Evolutionary conservation across 345 rosid genomes (phyloP).

Genomic region (Camelina laxa): DNA sequence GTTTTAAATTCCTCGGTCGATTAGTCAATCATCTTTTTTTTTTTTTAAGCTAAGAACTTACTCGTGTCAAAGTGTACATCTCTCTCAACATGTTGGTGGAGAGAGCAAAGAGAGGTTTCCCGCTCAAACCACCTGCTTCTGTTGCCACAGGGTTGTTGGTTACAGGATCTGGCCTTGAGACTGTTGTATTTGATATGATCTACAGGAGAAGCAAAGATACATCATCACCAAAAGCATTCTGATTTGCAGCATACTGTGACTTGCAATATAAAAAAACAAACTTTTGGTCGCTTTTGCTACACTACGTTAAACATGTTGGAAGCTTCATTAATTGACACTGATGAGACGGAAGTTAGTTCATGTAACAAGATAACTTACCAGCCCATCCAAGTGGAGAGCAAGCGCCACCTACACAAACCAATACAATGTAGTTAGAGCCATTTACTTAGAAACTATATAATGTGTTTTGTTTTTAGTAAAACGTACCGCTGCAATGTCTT

Average conservation of each 20-base stretch:
- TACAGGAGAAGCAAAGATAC: constrained; percentile 38
- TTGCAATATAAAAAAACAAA: not conserved
- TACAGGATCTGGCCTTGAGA: constrained; percentile 81
- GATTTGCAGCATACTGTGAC: not conserved
- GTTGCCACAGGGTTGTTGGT: constrained; percentile 58
- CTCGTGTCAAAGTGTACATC: constrained; percentile 92
- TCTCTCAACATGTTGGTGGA: constrained; percentile 83
- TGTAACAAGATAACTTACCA: constrained; percentile 55
- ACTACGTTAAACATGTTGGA: not conserved
- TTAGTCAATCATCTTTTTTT: not conserved
- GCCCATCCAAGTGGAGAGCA: constrained; percentile 94
- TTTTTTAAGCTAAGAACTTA: constrained; percentile 44
- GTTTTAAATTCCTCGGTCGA: constrained; percentile 1
- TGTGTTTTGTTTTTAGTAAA: not conserved
- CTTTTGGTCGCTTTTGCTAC: not conserved
- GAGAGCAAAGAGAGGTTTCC: constrained; percentile 78
- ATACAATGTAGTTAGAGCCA: constrained; percentile 44
- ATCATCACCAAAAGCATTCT: not conserved
- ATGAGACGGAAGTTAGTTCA: not conserved
- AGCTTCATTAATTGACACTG: not conserved
- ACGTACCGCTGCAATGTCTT: constrained; percentile 95
- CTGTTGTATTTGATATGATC: constrained; percentile 94
- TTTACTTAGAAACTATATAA: constrained; percentile 4
- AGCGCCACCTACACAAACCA: constrained; percentile 77
- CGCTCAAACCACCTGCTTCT: constrained; percentile 93